Base-by-base conservation (phyloP, 2,329 filamentous ascomycete species). In the Trichophyton schoenleinii region DNA sequence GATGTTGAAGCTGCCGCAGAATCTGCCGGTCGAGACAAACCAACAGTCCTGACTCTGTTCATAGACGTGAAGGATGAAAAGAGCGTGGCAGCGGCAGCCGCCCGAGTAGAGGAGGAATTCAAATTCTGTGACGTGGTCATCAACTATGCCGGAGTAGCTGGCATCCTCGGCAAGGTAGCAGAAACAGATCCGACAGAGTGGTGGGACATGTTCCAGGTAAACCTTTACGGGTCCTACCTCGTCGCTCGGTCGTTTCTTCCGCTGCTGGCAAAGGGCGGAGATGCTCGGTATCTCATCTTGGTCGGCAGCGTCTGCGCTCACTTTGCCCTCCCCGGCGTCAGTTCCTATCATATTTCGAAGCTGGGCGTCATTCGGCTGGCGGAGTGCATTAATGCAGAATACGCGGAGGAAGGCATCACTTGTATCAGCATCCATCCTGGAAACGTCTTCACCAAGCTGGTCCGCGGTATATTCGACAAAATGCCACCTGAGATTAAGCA, bases 311-410 rank as follows among this genome's bases (percentile, higher is more conserved):
- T 79, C 1, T 80, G 59, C 22, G 66, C 67, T 34, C 71, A 77
- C 61, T 65, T 74, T n/a, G 67, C 73, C 6, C 64, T 64, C 1
- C 66, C 67, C 0, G 73, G 76, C 3, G 66, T 70, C 1, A 76
- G 75, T 38, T 71, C 72, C 1, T 84, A 83, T 64, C 72, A 76
- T 61, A 73, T 73, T 1, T 73, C 71, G 42, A 83, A 83, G 67
- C 70, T 81, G 36, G 81, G 80, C 2, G 64, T 81, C 28, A 66
- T 77, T 15, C 72, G 79, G 9, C 72, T 83, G 52, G 78, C 76
- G 0, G 80, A 83, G 66, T 79, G 76, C 63, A 63, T 81, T 7
- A 71, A 73, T 44, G 68, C 68, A 0, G 81, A 83, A 53, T 78
- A 81, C 65, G 71, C 66, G 2, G 65, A 72, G 52, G 42, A 79